A percentile compares a stretch with the other conserved stretches of the same genome.
Evolutionary conservation across 352 stramenopile genomes (phyloP).

Genomic region (Globisporangium irregulare): DNA sequence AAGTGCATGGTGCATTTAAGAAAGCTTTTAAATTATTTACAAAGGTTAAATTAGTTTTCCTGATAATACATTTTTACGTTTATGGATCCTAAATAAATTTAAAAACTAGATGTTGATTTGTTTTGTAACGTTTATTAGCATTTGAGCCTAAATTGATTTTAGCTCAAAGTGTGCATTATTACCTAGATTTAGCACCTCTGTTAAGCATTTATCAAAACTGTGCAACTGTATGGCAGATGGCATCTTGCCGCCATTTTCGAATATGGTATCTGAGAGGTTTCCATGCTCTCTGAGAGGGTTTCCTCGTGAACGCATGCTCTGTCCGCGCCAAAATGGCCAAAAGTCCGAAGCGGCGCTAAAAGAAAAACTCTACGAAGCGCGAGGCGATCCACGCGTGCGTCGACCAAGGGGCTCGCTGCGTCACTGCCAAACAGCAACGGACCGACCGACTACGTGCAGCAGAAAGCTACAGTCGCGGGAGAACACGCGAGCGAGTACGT

Average conservation of each 20-base stretch:
- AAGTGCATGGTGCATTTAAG: too few relatives aligned
- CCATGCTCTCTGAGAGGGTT: neutral
- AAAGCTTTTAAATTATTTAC: too few relatives aligned
- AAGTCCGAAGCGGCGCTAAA: neutral
- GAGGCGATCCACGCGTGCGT: conserved; percentile 1
- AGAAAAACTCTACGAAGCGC: conserved; percentile 8
- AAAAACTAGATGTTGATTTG: neutral
- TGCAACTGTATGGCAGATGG: neutral
- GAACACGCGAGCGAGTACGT: neutral
- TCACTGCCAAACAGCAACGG: neutral
- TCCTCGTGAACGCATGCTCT: too few relatives aligned
- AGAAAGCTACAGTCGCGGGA: neutral
- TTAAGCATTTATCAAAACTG: too few relatives aligned
- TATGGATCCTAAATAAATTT: too few relatives aligned
- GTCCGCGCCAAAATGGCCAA: neutral
- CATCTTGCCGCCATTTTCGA: neutral
- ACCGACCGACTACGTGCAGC: neutral
- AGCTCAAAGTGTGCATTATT: too few relatives aligned
- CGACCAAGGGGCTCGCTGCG: neutral
- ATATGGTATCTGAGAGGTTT: neutral
- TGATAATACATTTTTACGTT: too few relatives aligned
- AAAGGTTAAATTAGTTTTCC: too few relatives aligned
- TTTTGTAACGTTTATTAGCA: neutral
- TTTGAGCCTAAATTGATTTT: neutral
- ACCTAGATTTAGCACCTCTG: too few relatives aligned